Conservation (phyloP, 331 rosid genomes). For the Quercus lobata region DNA sequence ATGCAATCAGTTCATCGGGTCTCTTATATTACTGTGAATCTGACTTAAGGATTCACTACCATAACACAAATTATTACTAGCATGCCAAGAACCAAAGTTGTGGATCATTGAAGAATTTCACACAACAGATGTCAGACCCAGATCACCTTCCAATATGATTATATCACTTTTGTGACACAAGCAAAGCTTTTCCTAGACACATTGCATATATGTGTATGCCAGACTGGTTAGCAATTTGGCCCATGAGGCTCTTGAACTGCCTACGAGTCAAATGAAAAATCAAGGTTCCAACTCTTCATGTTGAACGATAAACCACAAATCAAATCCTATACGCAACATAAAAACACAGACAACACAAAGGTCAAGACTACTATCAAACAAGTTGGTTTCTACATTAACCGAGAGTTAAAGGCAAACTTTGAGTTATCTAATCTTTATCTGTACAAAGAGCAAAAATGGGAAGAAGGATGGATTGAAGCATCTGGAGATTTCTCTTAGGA, state of each 20-base stretch:
- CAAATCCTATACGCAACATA: background rate
- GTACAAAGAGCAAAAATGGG: conserved; percentile 56
- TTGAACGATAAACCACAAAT: background rate
- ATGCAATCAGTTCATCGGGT: background rate
- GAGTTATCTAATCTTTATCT: conserved; percentile 50
- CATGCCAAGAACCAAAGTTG: background rate
- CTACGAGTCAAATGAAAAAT: background rate
- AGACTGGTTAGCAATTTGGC: background rate
- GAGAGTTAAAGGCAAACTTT: background rate
- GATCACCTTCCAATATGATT: background rate
- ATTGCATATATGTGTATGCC: background rate
- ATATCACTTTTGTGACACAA: background rate
- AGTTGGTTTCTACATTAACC: background rate
- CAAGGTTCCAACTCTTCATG: background rate
- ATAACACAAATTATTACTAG: no score
- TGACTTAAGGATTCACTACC: no score
- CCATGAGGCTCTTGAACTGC: background rate
- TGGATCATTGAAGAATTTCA: background rate
- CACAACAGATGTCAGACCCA: background rate
- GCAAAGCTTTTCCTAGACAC: background rate
- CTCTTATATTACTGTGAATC: background rate
- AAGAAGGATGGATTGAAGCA: conserved; percentile 36
- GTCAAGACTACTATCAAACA: background rate
- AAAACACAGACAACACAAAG: background rate
- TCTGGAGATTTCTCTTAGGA: conserved; percentile 34